phyloP scores from a whole-genome alignment of 805 yeast species.

The Yamadazyma nakazawae region DNA sequence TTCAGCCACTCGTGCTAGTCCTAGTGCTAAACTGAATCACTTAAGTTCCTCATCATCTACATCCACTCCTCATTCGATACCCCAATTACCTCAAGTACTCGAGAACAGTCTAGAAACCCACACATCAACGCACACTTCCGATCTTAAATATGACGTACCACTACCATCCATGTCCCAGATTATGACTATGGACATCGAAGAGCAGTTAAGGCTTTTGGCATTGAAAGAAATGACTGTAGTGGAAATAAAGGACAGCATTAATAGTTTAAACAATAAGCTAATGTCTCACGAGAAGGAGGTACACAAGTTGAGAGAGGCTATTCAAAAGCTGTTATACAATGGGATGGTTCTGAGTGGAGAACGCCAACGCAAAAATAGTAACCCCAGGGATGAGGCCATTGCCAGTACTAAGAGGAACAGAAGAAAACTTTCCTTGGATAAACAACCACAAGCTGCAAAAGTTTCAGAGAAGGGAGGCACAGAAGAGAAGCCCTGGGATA shows the following conservation, averaged over 20 bases:
- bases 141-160: constrained; percentile 25
- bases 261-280: constrained; percentile 39
- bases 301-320: constrained; percentile 44
- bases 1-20: not conserved
- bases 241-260: constrained; percentile 57
- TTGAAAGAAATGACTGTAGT: constrained; percentile 65
- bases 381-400: constrained; percentile 27
- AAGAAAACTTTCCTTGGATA: constrained; percentile 8
- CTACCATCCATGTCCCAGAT: constrained; percentile 32
- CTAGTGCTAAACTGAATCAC: not conserved
- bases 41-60: not conserved
- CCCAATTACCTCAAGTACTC: not conserved
- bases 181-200: constrained; percentile 41
- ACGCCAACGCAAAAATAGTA: constrained; percentile 17
- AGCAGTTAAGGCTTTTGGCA: constrained; percentile 58
- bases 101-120: not conserved
- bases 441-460: not conserved
- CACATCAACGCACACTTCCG: constrained; percentile 8
- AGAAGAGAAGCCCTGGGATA: constrained; percentile 4
- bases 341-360: constrained; percentile 27
- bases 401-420: constrained; percentile 27
- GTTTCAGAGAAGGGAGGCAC: not conserved
- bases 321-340: constrained; percentile 44
- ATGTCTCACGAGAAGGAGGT: constrained; percentile 47
- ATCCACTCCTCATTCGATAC: not conserved